phyloP scores from a whole-genome alignment of 805 yeast species.

The Wickerhamomyces canadensis region DNA sequence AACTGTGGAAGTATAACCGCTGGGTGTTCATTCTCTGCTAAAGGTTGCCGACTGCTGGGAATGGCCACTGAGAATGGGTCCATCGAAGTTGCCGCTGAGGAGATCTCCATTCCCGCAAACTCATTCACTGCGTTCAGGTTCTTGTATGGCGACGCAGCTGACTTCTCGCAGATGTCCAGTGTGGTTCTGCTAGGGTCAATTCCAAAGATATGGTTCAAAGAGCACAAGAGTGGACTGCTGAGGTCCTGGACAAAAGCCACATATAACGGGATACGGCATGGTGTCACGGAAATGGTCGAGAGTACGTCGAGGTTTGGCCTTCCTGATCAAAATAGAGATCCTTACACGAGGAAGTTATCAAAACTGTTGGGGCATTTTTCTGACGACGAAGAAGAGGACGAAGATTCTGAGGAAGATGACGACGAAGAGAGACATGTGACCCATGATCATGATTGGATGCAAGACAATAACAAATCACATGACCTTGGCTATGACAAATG shows the following conservation, averaged over 20 bases:
- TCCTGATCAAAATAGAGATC: constrained; percentile 3
- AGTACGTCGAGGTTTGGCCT: constrained; percentile 5
- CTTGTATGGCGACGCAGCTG: constrained; percentile 42
- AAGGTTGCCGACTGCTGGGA: too few relatives aligned
- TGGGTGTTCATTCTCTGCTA: too few relatives aligned
- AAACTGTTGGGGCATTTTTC: not conserved
- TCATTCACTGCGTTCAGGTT: constrained; percentile 63
- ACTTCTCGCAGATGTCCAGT: constrained; percentile 43
- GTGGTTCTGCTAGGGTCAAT: constrained; percentile 50
- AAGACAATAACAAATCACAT: not conserved
- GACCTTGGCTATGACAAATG: too few relatives aligned
- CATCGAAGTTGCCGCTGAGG: not conserved
- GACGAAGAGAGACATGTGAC: not conserved
- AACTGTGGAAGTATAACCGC: too few relatives aligned
- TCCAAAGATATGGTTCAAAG: constrained; percentile 51
- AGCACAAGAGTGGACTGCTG: constrained; percentile 27
- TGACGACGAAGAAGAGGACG: constrained; percentile 1
- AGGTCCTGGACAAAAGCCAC: constrained; percentile 11
- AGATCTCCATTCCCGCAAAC: constrained; percentile 35
- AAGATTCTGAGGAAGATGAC: not conserved
- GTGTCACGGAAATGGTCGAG: constrained; percentile 3
- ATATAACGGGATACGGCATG: constrained; percentile 3
- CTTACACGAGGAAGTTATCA: not conserved
- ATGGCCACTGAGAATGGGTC: too few relatives aligned
- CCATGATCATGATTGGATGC: not conserved